Base-by-base conservation (phyloP, 148 eudicot species). In the Polygonum aviculare region DNA sequence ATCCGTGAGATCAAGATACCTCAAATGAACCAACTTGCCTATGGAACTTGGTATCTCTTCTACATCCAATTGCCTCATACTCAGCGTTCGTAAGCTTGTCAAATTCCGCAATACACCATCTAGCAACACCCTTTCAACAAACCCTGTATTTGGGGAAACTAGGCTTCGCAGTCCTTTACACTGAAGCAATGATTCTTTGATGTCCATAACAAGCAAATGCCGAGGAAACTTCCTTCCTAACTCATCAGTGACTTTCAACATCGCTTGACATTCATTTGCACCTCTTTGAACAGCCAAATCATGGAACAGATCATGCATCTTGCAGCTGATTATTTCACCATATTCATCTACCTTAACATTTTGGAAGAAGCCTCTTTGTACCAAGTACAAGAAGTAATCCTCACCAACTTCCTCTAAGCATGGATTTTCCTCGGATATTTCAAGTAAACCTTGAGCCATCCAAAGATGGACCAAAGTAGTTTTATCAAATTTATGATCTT, bases 1-100 rank as follows among this genome's bases (percentile, higher is more conserved):
- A 16, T 69, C 1, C 22, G 77, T 79, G 62, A 82, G 77, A 38
- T 79, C 76, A 67, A 80, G 77, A 74, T 80, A 83, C 40, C 82
- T 51, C 22, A 83, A 26, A 57, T 75, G 82, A 12, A 77, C 52
- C 9, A 82, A 74, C 14, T 50, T 63, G 3, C 85, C 80, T 8
- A 80, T 70, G 4, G 78, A 77, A 2, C 72, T 63, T 7, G 76
- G 76, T 7, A 82, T 51, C 38, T 22, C 44, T 11, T 26, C 1
- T 0, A 60, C 47, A 44, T 31, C 60, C 9, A 67, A 75, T 4
- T 54, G 9, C 35, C 77, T 65, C 76, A 82, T 48, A 59, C 49
- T 67, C 60, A 82, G 74, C 14, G 54, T 77, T 40, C 80, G 49
- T 36, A 82, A 72, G 73, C 72, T 41, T 48, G 18, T 77, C 16